phyloP scores from a whole-genome alignment of 176 grass and related monocot species.

The Stipa capillata region DNA sequence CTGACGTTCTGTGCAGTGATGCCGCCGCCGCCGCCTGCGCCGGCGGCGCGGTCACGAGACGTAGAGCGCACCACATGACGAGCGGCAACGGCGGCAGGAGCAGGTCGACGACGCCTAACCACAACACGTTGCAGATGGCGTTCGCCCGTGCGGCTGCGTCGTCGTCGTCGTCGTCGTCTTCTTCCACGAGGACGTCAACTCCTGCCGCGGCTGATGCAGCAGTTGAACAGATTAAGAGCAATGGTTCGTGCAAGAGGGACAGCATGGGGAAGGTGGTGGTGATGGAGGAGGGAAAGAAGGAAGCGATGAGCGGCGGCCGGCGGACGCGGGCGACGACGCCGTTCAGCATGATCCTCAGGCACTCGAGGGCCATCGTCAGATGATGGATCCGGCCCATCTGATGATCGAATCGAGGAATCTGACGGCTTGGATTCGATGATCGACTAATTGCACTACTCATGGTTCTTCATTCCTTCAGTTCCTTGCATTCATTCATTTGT shows the following conservation, averaged over 20 bases:
- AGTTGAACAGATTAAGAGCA: background rate
- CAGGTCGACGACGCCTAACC: background rate
- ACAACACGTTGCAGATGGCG: background rate
- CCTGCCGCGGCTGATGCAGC: background rate
- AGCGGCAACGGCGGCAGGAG: too few relatives aligned
- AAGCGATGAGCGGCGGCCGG: background rate
- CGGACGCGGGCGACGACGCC: background rate
- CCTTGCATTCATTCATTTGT: background rate
- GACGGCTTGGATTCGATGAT: too few relatives aligned
- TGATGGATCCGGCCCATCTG: background rate
- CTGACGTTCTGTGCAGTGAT: slow-evolving; percentile 20
- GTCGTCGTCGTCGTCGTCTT: background rate
- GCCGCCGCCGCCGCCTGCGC: background rate
- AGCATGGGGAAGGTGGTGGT: slow-evolving; percentile 36
- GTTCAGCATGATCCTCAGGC: slow-evolving; percentile 53
- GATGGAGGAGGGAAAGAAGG: slow-evolving; percentile 9
- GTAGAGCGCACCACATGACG: slow-evolving; percentile 9
- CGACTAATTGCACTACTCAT: background rate
- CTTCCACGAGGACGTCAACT: background rate
- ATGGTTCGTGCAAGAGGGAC: slow-evolving; percentile 34
- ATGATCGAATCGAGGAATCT: background rate
- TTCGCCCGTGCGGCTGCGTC: background rate
- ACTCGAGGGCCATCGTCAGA: slow-evolving; percentile 51
- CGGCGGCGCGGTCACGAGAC: slow-evolving; percentile 26
- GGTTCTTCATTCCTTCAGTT: background rate